A percentile compares a stretch with the other conserved stretches of the same genome.
Evolutionary conservation across 129 eudicot genomes (phyloP).

Genomic region (Centrapalus pauciflorus): DNA sequence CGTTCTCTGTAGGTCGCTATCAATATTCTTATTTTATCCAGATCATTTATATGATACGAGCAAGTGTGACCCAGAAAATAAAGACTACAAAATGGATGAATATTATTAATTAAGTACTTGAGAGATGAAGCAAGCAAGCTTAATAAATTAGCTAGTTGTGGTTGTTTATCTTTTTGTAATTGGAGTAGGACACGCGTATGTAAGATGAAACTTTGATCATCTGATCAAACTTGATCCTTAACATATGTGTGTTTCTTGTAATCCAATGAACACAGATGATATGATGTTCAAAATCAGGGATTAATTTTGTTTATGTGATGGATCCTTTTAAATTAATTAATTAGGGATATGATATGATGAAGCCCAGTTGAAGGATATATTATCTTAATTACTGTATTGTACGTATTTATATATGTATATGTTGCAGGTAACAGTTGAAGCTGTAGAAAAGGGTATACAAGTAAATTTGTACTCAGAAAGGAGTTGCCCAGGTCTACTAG

Average conservation of each 20-base stretch:
- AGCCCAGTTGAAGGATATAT: too few species aligned
- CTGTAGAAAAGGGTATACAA: constrained; percentile 81
- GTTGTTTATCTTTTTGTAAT: neutral
- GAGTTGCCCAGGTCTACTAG: constrained; percentile 81
- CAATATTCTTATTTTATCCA: constrained; percentile 9
- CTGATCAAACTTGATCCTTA: too few species aligned
- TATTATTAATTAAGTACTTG: neutral
- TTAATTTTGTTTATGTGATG: neutral
- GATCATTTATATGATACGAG: constrained; percentile 10
- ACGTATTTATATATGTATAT: too few species aligned
- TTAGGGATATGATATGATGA: too few species aligned
- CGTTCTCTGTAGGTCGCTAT: constrained; percentile 12
- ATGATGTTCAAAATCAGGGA: too few species aligned
- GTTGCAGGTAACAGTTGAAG: constrained; percentile 73
- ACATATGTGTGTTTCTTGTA: neutral
- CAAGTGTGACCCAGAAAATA: constrained; percentile 4
- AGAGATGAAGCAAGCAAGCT: neutral
- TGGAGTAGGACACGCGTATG: neutral
- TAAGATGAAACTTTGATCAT: neutral
- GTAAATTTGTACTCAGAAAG: constrained; percentile 60
- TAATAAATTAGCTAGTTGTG: neutral
- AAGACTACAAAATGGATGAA: constrained; percentile 3
- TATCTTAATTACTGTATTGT: too few species aligned
- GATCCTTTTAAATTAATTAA: too few species aligned
- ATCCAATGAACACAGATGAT: neutral